Evolutionary conservation across 768 basidiomycete species (phyloP).

Genomic region (Neoboletus subvelutipes): DNA sequence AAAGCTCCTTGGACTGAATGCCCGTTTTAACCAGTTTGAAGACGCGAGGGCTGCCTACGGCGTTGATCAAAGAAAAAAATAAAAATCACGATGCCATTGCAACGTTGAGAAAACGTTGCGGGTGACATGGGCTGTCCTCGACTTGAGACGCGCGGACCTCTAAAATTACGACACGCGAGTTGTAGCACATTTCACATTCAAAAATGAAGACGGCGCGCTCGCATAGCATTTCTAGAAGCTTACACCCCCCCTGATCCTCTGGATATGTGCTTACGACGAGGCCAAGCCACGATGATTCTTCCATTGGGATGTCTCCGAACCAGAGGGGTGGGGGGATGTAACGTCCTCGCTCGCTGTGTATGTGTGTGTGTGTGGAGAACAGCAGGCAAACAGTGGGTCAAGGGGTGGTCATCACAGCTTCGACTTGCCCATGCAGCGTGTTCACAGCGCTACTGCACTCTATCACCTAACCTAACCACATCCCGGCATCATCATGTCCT

Average conservation of each 20-base stretch:
- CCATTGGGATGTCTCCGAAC: background rate
- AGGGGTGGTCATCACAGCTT: slow-evolving; percentile 11
- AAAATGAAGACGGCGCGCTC: background rate
- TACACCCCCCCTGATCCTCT: background rate
- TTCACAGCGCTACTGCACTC: slow-evolving; percentile 14
- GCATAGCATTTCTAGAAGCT: background rate
- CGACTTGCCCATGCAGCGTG: slow-evolving; percentile 11
- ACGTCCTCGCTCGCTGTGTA: too few species aligned
- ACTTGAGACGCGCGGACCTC: slow-evolving; percentile 11
- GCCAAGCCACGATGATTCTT: background rate
- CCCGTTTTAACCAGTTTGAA: slow-evolving; percentile 14
- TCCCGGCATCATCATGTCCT: slow-evolving; percentile 13
- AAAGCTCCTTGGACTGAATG: background rate
- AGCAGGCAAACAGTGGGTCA: slow-evolving; percentile 14
- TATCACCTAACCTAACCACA: slow-evolving; percentile 1
- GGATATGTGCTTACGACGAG: background rate
- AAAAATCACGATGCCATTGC: slow-evolving; percentile 17
- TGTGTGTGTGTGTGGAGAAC: background rate
- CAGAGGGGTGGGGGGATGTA: background rate
- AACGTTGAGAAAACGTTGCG: slow-evolving; percentile 35
- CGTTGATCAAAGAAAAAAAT: slow-evolving; percentile 11
- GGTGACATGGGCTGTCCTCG: slow-evolving; percentile 19
- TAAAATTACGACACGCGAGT: slow-evolving; percentile 9
- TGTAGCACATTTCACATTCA: background rate
- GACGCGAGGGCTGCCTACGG: slow-evolving; percentile 1